Base-by-base conservation (phyloP, 2,329 filamentous ascomycete species). In the Aspergillus sp. region DNA sequence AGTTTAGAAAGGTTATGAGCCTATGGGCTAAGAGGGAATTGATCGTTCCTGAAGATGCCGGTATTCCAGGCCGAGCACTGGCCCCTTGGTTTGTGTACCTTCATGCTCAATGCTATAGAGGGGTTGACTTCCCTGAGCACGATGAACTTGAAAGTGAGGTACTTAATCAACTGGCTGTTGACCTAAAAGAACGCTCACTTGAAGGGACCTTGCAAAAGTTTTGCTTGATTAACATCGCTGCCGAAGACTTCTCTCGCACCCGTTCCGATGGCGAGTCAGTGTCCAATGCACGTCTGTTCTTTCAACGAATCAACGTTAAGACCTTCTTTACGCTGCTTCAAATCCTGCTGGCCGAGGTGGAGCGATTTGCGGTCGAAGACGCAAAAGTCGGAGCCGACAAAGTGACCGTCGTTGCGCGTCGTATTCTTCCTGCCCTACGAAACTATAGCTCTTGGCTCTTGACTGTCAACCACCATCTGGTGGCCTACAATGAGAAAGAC, bases 71-170 rank as follows among this genome's bases (percentile, higher is more conserved):
- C 25, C 85, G 88, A 66, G 87, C 88, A 41, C 84, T 97, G 59
- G 82, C 89, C 51, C 86, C 87, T 55, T 95, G 93, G 89, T 96
- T 97, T 70, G 85, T 94, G 62, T 89, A 90, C 68, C 84, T 97
- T 48, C 94, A 97, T 74, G 92, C 92, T 52, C 88, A 90, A 72
- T 94, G 91, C 76, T 94, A 91, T 77, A 89, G 89, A 64, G 93
- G 92, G 34, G 84, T 89, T 62, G 84, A 88, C 49, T 93, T 95
- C 69, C 79, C 87, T 0, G 87, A 89, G 64, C 90, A 93, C 66
- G 86, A 89, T 57, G 93, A 96, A 73, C 81, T 97, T 30, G 93
- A 97, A 76, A 87, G 87, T 61, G 92, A 97, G 74, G 90, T 98
- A 13, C 82, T 97, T 63, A 89, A 90, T 68, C 90, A 93, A 54